Percentiles rank a stretch among this genome's conserved stretches.
Evolutionary conservation across 345 rosid genomes (phyloP).

Genomic region (Leavenworthia alabamica): DNA sequence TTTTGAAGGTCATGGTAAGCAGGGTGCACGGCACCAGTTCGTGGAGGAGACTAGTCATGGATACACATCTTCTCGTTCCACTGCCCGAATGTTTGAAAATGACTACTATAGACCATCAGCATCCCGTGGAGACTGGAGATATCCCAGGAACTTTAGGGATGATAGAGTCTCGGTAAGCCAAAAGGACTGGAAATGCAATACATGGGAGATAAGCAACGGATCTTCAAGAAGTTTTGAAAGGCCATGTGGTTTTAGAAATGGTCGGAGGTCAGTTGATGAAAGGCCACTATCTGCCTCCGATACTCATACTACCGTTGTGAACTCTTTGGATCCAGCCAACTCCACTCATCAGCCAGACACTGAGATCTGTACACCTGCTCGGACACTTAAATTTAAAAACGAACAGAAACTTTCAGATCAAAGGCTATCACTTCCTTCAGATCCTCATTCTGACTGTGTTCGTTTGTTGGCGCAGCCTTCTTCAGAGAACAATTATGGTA

Average conservation of each 20-base stretch:
- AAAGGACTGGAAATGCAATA: slow-evolving; percentile 64
- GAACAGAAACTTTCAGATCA: slow-evolving; percentile 28
- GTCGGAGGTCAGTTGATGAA: slow-evolving; percentile 56
- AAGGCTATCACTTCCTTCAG: slow-evolving; percentile 14
- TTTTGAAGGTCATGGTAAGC: slow-evolving; percentile 85
- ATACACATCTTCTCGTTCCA: slow-evolving; percentile 45
- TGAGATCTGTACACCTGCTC: slow-evolving; percentile 15
- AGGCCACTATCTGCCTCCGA: slow-evolving; percentile 37
- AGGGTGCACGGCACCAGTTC: slow-evolving; percentile 68
- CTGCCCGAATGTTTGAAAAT: slow-evolving; percentile 54
- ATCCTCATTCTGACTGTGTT: slow-evolving; percentile 22
- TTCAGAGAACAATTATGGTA: slow-evolving; percentile 16
- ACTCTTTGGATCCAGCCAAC: slow-evolving; percentile 42
- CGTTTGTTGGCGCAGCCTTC: slow-evolving; percentile 26
- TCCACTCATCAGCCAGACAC: slow-evolving; percentile 19
- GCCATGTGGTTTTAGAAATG: slow-evolving; percentile 46
- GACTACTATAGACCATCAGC: slow-evolving; percentile 44
- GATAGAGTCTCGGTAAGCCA: slow-evolving; percentile 53
- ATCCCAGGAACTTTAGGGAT: slow-evolving; percentile 57
- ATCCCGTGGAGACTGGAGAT: slow-evolving; percentile 65
- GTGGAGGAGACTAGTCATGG: slow-evolving; percentile 62
- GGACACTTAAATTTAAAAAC: slow-evolving; percentile 10
- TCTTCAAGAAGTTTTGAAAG: slow-evolving; percentile 49
- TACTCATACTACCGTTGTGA: slow-evolving; percentile 41
- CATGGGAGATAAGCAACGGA: slow-evolving; percentile 64